These are phyloP conservation scores for Mariannaea elegans DNA, from an alignment of 2,329 filamentous ascomycete species.

Conservation along the genomic window DNA sequence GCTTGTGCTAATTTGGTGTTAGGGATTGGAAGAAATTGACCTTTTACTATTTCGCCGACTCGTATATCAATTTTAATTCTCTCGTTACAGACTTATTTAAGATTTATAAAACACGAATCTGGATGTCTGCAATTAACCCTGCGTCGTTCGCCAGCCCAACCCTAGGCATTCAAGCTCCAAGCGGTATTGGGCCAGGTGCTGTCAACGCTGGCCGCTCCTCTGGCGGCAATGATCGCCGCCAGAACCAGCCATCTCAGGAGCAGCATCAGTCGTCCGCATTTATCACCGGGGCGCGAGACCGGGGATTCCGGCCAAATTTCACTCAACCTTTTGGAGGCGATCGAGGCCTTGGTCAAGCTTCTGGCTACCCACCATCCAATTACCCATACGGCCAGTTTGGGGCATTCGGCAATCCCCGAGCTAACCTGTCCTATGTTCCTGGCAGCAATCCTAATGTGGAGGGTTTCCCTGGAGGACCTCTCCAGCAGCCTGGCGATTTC, in stretches of 20 bases:
- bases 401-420: constrained; percentile 46
- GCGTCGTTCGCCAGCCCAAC: constrained; percentile 89
- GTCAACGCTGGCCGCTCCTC: constrained; percentile 65
- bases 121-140: constrained; percentile 99
- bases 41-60: constrained; percentile 98
- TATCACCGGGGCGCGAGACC: constrained; percentile 47
- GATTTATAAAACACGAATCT: constrained; percentile 98
- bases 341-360: constrained; percentile 48
- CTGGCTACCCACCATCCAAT: constrained; percentile 47
- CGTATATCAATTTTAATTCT: constrained; percentile 99
- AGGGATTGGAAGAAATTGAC: constrained; percentile 99
- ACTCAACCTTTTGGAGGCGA: constrained; percentile 54
- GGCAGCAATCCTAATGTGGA: constrained; percentile 42
- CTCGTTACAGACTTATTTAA: constrained; percentile 98
- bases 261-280: constrained; percentile 48
- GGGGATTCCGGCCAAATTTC: constrained; percentile 55
- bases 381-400: constrained; percentile 47
- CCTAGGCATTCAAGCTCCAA: constrained; percentile 75
- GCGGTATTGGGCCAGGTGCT: constrained; percentile 71
- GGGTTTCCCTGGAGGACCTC: constrained; percentile 40
- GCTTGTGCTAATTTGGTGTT: constrained; percentile 25
- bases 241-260: constrained; percentile 53
- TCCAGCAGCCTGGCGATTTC: constrained; percentile 54
- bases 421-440: constrained; percentile 41
- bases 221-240: constrained; percentile 55